Conservation (phyloP, 2,329 filamentous ascomycete genomes). For the Diaporthe velutina region DNA sequence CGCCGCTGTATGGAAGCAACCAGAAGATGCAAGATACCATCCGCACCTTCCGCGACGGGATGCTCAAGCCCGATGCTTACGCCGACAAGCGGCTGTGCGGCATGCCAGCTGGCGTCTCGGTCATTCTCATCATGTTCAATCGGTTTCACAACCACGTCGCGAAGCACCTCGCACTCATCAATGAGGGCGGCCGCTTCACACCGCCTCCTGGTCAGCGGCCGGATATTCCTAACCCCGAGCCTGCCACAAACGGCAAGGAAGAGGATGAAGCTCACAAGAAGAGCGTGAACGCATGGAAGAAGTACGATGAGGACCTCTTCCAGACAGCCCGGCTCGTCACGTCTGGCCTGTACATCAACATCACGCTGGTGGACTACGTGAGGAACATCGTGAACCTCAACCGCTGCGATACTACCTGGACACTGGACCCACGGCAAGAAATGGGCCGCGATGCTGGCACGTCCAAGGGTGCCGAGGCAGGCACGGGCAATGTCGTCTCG, state of each 20-base stretch:
- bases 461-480: conserved; percentile 72
- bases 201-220: conserved; percentile 62
- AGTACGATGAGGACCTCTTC: conserved; percentile 83
- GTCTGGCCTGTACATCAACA: conserved; percentile 82
- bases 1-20: conserved; percentile 78
- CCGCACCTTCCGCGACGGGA: conserved; percentile 78
- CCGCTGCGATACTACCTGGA: conserved; percentile 81
- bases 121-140: conserved; percentile 83
- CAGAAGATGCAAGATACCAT: conserved; percentile 75
- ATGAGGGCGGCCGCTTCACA: conserved; percentile 83
- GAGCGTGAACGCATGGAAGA: conserved; percentile 68
- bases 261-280: conserved; percentile 60
- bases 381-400: conserved; percentile 76
- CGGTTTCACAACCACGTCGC: conserved; percentile 91
- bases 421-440: conserved; percentile 80
- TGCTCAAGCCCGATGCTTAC: conserved; percentile 79
- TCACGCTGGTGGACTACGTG: conserved; percentile 83
- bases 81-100: conserved; percentile 78
- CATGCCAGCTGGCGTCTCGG: conserved; percentile 79
- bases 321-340: conserved; percentile 83
- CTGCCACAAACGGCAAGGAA: conserved; percentile 42
- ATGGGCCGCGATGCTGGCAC: conserved; percentile 69
- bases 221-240: background rate
- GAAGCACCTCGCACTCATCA: conserved; percentile 84
- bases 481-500: conserved; percentile 85